Evolutionary conservation across 73 alveolate genomes (phyloP), one percentile per base, ranked within the genome.

Genomic region (Paramecium biaurelia): DNA sequence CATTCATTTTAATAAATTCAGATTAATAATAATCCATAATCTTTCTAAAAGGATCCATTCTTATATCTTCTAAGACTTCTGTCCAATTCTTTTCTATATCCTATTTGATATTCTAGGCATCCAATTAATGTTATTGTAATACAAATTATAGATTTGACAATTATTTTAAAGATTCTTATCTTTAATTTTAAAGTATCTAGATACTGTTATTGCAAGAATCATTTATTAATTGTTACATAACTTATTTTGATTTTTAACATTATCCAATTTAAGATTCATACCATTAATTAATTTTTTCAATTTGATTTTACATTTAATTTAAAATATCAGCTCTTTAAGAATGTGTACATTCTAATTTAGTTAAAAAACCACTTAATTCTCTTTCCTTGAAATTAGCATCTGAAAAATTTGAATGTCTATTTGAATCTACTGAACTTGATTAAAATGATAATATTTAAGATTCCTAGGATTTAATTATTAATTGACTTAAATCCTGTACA

Each of bases 381-480:
- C 49, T 79, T 45, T 79, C 90, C 24, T 45, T 79, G 2, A 38
- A 79, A 30, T 79, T 23, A 30, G 23, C 45, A 43, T 79, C 90
- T 1, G 42, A 43, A 7, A 24, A 18, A 45, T 26, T 41, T 0
- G 76, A 43, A 38, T 79, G 56, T 79, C 74, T 79, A 47, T 47
- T 41, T 5, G 76, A 79, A 30, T 79, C 90, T 20, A 79, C 70
- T 30, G 90, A 79, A 24, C 90, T 79, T 9, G 47, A 23, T 79
- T 79, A 79, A 79, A 79, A 79, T n/a, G 90, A 43, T 23, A 79
- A 15, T 11, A 79, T 41, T 79, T 79, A 41, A 10, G 90, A 79
- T 43, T 79, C 90, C 12, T 23, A 34, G 0, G 90, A 79, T 47
- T 79, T 79, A 14, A 53, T 53, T 8, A 47, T 63, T n/a, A 63